These are phyloP conservation scores for Pseudozyma thailandica DNA, from an alignment of 1,284 basidiomycete genomes.

Conservation along the genomic window DNA sequence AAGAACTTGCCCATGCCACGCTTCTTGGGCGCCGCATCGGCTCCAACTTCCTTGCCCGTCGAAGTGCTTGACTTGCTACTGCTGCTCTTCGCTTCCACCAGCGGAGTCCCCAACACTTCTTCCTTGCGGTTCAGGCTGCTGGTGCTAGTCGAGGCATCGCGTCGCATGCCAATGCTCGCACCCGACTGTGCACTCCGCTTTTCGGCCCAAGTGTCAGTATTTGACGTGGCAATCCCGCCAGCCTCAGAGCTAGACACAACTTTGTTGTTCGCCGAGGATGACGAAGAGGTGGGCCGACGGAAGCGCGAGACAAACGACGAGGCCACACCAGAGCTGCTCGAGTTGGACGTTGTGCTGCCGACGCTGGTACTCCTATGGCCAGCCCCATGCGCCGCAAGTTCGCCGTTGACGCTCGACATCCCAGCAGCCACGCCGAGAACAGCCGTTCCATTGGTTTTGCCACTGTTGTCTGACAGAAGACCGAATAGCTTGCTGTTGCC, in stretches of 20 bases:
- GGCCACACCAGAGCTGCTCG: conserved; percentile 27
- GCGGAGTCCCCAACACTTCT: background rate
- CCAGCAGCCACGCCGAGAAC: background rate
- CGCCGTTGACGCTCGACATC: background rate
- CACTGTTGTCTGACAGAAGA: conserved; percentile 14
- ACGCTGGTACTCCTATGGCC: conserved; percentile 31
- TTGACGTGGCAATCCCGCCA: background rate
- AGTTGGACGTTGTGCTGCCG: conserved; percentile 16
- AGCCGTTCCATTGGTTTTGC: conserved; percentile 8
- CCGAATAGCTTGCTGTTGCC: conserved; percentile 22
- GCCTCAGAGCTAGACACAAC: background rate
- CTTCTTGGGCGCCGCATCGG: conserved; percentile 25
- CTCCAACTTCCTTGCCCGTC: background rate
- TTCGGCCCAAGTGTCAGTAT: too few relatives aligned
- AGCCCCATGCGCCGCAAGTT: conserved; percentile 2
- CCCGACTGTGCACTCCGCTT: too few relatives aligned
- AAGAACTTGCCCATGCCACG: conserved; percentile 48
- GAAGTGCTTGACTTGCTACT: conserved; percentile 1
- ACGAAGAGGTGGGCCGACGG: conserved; percentile 43
- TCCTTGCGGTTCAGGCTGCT: conserved; percentile 23
- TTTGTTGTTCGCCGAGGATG: conserved; percentile 19
- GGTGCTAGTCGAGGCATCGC: conserved; percentile 37
- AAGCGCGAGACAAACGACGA: conserved; percentile 45
- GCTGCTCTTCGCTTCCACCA: conserved; percentile 8
- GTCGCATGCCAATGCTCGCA: conserved; percentile 16